These are phyloP conservation scores for Diatrype stigma DNA, from an alignment of 2,329 filamentous ascomycete species.

Conservation along the genomic window DNA sequence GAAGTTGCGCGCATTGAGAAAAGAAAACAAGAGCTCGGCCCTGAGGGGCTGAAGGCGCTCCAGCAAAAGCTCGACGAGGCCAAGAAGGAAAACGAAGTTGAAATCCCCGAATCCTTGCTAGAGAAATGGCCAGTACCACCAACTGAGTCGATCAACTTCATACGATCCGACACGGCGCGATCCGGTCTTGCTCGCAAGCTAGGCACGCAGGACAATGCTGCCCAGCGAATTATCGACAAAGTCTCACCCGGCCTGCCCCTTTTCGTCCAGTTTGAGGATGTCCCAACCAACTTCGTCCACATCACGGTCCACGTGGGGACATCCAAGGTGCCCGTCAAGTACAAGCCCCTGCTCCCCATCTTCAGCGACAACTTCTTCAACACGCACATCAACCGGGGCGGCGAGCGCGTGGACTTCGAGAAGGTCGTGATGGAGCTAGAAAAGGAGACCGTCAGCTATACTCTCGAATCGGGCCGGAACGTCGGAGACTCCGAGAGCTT, in stretches of 20 bases:
- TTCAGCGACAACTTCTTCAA: slow-evolving; percentile 95
- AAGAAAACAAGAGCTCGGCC: slow-evolving; percentile 73
- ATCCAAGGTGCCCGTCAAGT: slow-evolving; percentile 68
- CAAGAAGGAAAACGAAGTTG: slow-evolving; percentile 81
- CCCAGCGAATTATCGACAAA: slow-evolving; percentile 73
- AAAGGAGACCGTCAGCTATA: slow-evolving; percentile 83
- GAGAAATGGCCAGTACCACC: slow-evolving; percentile 77
- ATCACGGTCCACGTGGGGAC: slow-evolving; percentile 79
- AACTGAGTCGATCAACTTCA: slow-evolving; percentile 91
- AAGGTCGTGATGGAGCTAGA: slow-evolving; percentile 89
- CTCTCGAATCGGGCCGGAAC: slow-evolving; percentile 61
- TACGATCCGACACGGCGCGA: slow-evolving; percentile 78
- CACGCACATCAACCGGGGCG: slow-evolving; percentile 75
- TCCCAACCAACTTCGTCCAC: slow-evolving; percentile 88
- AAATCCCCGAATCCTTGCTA: slow-evolving; percentile 79
- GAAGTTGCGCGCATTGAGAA: slow-evolving; percentile 75
- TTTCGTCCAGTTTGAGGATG: slow-evolving; percentile 96
- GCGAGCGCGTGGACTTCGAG: slow-evolving; percentile 78
- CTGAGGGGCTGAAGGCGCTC: slow-evolving; percentile 74
- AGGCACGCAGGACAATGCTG: slow-evolving; percentile 61
- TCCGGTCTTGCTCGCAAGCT: slow-evolving; percentile 72
- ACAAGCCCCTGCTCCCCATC: slow-evolving; percentile 78
- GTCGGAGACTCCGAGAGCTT: slow-evolving; percentile 80
- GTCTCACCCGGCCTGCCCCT: slow-evolving; percentile 62
- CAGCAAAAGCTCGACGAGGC: slow-evolving; percentile 74